These are phyloP conservation scores for Tetrahymena thermophila DNA, from an alignment of 73 alveolate species.

Conservation along the genomic window DNA sequence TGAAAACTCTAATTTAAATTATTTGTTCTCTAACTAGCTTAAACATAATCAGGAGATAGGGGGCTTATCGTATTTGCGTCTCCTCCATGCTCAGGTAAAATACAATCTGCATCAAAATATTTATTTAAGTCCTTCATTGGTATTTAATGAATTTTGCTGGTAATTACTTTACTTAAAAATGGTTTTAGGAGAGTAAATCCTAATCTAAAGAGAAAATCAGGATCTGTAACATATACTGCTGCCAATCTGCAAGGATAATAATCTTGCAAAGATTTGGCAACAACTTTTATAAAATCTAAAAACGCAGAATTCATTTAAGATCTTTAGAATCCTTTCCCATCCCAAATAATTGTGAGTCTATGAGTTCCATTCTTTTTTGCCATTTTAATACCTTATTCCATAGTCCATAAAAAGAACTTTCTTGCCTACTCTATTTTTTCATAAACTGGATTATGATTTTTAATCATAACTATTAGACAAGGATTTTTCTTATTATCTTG, in stretches of 20 bases:
- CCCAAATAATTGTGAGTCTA: neutral
- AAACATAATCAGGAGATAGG: neutral
- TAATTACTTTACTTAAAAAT: neutral
- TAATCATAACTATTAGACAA: neutral
- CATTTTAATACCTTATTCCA: neutral
- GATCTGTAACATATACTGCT: neutral
- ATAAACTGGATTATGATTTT: neutral
- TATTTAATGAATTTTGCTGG: neutral
- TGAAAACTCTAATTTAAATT: neutral
- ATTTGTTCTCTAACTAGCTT: neutral
- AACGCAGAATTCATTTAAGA: neutral
- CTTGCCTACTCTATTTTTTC: neutral
- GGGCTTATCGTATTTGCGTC: neutral
- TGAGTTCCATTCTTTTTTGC: neutral
- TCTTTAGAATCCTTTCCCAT: neutral
- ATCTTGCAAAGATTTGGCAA: neutral
- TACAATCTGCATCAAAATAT: neutral
- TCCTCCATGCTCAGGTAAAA: neutral
- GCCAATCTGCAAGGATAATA: neutral
- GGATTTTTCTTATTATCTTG: neutral
- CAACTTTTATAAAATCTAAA: neutral
- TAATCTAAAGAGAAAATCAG: neutral
- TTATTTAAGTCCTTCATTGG: neutral
- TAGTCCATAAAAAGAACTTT: neutral
- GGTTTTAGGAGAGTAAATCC: neutral